Percentiles rank a stretch among this genome's conserved stretches.
Conservation (phyloP, 2,329 filamentous ascomycete species). For the Aureobasidium vineae region DNA sequence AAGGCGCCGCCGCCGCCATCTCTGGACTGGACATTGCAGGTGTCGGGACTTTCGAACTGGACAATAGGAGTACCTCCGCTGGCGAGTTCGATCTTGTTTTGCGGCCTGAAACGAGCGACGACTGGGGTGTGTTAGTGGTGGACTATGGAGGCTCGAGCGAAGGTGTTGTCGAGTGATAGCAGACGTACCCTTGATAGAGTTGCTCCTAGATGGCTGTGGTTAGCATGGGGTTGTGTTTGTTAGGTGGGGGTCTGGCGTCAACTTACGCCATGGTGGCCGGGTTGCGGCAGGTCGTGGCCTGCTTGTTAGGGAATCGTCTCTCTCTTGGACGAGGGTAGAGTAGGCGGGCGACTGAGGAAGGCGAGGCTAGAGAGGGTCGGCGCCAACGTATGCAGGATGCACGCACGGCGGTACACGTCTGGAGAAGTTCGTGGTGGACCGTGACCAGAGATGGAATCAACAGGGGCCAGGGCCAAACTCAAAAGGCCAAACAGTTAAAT, state of each 20-base stretch:
- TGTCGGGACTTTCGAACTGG: constrained; percentile 81
- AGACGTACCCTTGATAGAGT: constrained; percentile 48
- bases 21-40: constrained; percentile 79
- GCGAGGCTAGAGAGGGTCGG: background rate
- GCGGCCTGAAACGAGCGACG: constrained; percentile 94
- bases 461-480: constrained; percentile 20
- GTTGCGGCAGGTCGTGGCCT: constrained; percentile 18
- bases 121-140: constrained; percentile 59
- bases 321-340: background rate
- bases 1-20: constrained; percentile 76
- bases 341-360: constrained; percentile 2
- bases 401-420: constrained; percentile 3
- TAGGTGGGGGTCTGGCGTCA: constrained; percentile 12
- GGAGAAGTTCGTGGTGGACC: constrained; percentile 12
- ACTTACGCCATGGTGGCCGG: constrained; percentile 51
- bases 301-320: background rate
- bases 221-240: constrained; percentile 24
- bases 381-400: constrained; percentile 12
- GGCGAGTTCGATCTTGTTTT: constrained; percentile 90
- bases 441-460: constrained; percentile 7
- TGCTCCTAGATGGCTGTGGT: constrained; percentile 41
- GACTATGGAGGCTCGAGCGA: too few relatives aligned
- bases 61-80: constrained; percentile 93
- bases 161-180: background rate
- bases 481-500: background rate